A percentile compares a stretch with the other conserved stretches of the same genome.
Evolutionary conservation across 768 basidiomycete genomes (phyloP).

Genomic region (Leccinum incarnatum): DNA sequence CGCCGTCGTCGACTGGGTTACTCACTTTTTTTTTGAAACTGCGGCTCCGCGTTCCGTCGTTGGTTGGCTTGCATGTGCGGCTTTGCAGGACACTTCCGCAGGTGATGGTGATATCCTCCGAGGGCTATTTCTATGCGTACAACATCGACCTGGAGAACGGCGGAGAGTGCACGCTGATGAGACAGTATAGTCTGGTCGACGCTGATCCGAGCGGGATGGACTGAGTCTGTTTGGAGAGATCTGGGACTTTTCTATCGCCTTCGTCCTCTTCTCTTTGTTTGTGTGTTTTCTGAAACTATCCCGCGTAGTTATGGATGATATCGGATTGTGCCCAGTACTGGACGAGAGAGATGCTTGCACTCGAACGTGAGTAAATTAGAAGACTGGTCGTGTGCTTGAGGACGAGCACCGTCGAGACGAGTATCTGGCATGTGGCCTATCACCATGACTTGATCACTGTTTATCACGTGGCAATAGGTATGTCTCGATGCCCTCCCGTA

Average conservation of each 20-base stretch:
- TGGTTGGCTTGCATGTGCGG: background rate
- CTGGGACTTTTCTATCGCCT: background rate
- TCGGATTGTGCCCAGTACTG: background rate
- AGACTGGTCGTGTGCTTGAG: background rate
- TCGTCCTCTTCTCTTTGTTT: background rate
- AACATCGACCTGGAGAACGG: conserved; percentile 95
- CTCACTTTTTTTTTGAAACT: conserved; percentile 1
- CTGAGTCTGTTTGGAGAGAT: conserved; percentile 21
- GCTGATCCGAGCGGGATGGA: conserved; percentile 26
- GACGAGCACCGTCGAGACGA: background rate
- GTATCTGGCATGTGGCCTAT: background rate
- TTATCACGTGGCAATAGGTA: background rate
- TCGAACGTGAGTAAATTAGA: background rate
- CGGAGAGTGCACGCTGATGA: conserved; percentile 92
- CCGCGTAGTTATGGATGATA: background rate
- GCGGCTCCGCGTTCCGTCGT: background rate
- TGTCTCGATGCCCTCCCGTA: background rate
- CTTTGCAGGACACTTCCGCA: conserved; percentile 80
- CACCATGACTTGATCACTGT: background rate
- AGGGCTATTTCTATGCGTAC: conserved; percentile 95
- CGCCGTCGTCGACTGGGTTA: background rate
- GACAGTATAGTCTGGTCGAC: conserved; percentile 69
- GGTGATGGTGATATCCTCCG: conserved; percentile 94
- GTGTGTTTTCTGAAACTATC: background rate
- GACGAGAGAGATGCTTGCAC: background rate